Evolutionary conservation across 129 eudicot species (phyloP).

Genomic region (Chrysanthemum seticuspe): DNA sequence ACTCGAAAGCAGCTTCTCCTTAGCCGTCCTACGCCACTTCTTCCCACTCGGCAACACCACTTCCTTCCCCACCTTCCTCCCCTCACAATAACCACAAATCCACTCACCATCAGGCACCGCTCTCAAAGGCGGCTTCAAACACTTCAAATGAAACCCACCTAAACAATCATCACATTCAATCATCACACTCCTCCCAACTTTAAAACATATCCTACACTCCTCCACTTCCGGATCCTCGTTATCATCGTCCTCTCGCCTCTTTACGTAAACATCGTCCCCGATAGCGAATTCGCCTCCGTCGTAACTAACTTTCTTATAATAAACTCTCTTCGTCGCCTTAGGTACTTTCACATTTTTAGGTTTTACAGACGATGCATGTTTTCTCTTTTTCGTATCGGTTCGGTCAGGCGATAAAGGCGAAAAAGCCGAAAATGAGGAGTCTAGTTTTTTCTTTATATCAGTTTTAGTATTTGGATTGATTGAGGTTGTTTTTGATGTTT

Average conservation of each 20-base stretch:
- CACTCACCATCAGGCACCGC: slow-evolving; percentile 88
- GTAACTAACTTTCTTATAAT: slow-evolving; percentile 68
- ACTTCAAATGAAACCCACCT: slow-evolving; percentile 89
- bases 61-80: slow-evolving; percentile 52
- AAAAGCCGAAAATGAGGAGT: slow-evolving; percentile 7
- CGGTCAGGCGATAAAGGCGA: slow-evolving; percentile 58
- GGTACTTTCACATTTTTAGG: slow-evolving; percentile 1
- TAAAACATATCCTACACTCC: slow-evolving; percentile 85
- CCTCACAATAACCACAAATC: slow-evolving; percentile 77
- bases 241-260: slow-evolving; percentile 82
- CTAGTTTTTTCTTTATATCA: slow-evolving; percentile 24
- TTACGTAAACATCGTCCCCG: slow-evolving; percentile 89
- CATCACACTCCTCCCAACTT: slow-evolving; percentile 55
- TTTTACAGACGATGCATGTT: slow-evolving; percentile 1
- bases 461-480: slow-evolving; percentile 13
- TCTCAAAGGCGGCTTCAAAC: slow-evolving; percentile 81
- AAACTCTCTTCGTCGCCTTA: slow-evolving; percentile 42
- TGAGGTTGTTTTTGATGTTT: slow-evolving; percentile 11
- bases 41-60: slow-evolving; percentile 51
- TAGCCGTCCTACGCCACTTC: slow-evolving; percentile 64
- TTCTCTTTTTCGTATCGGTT: slow-evolving; percentile 45
- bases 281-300: slow-evolving; percentile 77
- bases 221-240: slow-evolving; percentile 86
- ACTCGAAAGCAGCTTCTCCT: slow-evolving; percentile 78
- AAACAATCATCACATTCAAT: slow-evolving; percentile 94